phyloP scores from a whole-genome alignment of 495 filamentous ascomycete species.

The Penicillium crystallinum region DNA sequence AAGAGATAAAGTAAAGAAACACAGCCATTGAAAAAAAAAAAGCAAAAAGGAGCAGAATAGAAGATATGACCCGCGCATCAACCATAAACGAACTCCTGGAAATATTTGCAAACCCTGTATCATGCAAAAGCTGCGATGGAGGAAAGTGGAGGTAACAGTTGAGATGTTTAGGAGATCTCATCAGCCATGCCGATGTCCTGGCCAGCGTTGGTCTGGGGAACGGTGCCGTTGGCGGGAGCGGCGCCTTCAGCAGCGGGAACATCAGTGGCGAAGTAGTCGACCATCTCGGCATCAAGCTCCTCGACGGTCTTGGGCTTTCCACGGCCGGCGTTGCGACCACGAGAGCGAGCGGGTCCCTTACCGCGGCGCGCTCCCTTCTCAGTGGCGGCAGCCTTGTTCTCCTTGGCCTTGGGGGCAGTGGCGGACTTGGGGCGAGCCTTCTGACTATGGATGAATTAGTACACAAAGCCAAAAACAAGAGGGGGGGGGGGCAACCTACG shows the following conservation, averaged over 20 bases:
- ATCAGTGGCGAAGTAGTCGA: slow-evolving; percentile 67
- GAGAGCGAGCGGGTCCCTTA: slow-evolving; percentile 24
- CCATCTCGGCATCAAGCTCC: slow-evolving; percentile 92
- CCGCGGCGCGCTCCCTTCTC: slow-evolving; percentile 8
- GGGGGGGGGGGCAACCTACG: slow-evolving; percentile 49
- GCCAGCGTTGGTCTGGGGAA: slow-evolving; percentile 31
- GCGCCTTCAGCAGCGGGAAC: slow-evolving; percentile 33
- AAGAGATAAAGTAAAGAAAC: slow-evolving; percentile 10
- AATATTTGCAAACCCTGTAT: slow-evolving; percentile 4
- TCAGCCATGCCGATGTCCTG: slow-evolving; percentile 47
- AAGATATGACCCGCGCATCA: slow-evolving; percentile 30
- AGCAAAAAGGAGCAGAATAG: slow-evolving; percentile 11
- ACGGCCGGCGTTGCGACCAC: slow-evolving; percentile 46
- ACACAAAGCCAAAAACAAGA: background rate
- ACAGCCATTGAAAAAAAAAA: slow-evolving; percentile 8
- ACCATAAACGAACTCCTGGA: slow-evolving; percentile 17
- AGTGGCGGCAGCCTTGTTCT: background rate
- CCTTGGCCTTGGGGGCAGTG: slow-evolving; percentile 58
- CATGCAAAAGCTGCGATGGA: background rate
- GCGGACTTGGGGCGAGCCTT: slow-evolving; percentile 84
- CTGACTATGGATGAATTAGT: slow-evolving; percentile 32
- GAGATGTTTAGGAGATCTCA: slow-evolving; percentile 44
- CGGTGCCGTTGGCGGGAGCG: slow-evolving; percentile 41
- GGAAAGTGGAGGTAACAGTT: background rate
- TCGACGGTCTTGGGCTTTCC: slow-evolving; percentile 81